Base-by-base conservation (phyloP, 306 rosid species). In the Boehmeria nivea region DNA sequence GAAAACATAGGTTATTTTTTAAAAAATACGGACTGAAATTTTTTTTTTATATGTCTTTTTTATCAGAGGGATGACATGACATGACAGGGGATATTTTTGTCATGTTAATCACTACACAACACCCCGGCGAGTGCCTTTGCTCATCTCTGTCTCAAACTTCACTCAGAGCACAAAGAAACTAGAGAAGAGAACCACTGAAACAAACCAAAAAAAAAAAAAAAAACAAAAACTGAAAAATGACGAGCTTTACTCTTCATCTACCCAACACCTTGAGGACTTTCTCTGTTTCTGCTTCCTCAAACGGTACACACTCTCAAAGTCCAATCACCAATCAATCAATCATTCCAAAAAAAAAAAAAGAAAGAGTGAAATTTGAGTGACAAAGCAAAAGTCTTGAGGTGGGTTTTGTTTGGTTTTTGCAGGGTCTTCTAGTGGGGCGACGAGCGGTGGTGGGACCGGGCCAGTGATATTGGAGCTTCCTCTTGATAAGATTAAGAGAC, bases 381-480 rank as follows among this genome's bases (percentile, higher is more conserved):
- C 11, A 36, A 16, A 38, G n/a, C 4, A 38, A 38, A 38, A 12
- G 20, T 11, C 12, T 38, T 38, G 10, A 16, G 43, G 14, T 15
- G 9, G 2, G 9, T 36, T 8, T 36, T 36, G 14, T 3, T 43
- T 39, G 8, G 43, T 44, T 9, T 67, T 40, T 52, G 45, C 63
- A 84, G 95, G 95, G 60, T 70, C 83, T 68, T 39, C 70, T 76
- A 31, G 9, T 31, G 70, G 81, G 6, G 53, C 56, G 17, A 46
- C 71, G n/a, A 67, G 75, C 59, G 66, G 67, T 48, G 73, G 69
- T 42, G 76, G 79, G 16, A 51, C 73, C 8, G 97, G 97, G 14
- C 98, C 98, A 18, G 85, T 80, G 73, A 76, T 87, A 26, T 2
- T 87, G 76, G 98, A 91, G 81, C 88, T 91, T 80, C 98, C 98